Base-by-base conservation (phyloP, 1,284 basidiomycete genomes). In the Xerocomus nothofagi region DNA sequence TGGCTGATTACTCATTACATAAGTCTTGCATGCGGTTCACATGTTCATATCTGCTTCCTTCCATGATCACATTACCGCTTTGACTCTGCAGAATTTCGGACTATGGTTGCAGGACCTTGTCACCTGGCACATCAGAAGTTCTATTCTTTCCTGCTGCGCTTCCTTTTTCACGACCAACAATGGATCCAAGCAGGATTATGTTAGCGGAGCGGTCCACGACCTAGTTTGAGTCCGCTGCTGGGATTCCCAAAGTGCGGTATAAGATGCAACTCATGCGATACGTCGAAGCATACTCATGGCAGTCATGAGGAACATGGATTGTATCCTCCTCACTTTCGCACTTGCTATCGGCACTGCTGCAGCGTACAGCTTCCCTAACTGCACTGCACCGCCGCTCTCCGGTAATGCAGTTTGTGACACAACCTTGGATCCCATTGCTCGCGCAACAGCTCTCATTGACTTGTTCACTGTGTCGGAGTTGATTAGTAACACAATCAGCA, bases 401-500 rank as follows among this genome's bases (percentile, higher is more conserved):
- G 62, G 63, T 40, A 80, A 76, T 55, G 57, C 69, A 4, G 73
- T 81, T 18, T 82, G 80, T 61, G 71, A 81, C 55, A 70, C 71
- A 5, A 66, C 72, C 11, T 69, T 75, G 48, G 73, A 75, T 49
- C 67, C 75, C 7, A 56, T 73, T 11, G 73, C 74, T 29, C 73
- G 80, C 7, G 79, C 79, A 17, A 65, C 68, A 14, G 76, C 78
- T 12, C 60, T 81, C 26, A 65, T 81, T 27, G 55, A 67, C 36
- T 61, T 74, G 41, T 77, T 80, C 55, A 80, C 77, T 6, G 67
- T 74, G 29, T 68, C 70, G 6, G 80, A 82, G 53, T 65, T 81
- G 45, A 74, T 77, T 38, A 66, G 65, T 48, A 81, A 80, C 57
- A 78, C 74, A 10, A 73, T 73, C 29, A 78, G 77, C 52, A 49